phyloP scores from a whole-genome alignment of 495 filamentous ascomycete genomes.

The Aspergillus ellipticus region DNA sequence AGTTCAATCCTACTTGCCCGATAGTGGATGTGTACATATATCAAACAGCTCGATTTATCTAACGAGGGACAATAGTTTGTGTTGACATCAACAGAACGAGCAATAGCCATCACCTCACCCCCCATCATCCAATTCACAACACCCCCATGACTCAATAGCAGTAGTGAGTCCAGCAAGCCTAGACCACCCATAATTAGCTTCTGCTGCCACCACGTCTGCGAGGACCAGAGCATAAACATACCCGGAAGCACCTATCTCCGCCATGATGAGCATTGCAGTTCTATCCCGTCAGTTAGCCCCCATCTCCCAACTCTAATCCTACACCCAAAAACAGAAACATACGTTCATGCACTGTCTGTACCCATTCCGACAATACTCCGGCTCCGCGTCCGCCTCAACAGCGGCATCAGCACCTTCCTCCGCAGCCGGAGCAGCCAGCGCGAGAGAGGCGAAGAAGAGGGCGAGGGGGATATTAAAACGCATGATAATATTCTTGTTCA shows the following conservation, averaged over 20 bases:
- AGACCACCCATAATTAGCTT: not conserved
- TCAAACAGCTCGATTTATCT: not conserved
- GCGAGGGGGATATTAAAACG: not conserved
- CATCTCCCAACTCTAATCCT: not conserved
- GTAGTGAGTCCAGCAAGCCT: not conserved
- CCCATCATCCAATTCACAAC: not conserved
- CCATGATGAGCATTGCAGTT: not conserved
- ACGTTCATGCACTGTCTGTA: not conserved
- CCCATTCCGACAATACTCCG: not conserved
- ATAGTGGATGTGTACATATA: not conserved
- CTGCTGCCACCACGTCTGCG: too few relatives aligned
- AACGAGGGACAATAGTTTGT: constrained; percentile 2
- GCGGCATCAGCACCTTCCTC: not conserved
- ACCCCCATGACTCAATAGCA: not conserved
- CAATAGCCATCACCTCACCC: not conserved
- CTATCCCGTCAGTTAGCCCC: not conserved
- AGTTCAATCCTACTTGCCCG: not conserved
- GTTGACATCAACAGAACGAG: not conserved
- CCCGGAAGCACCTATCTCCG: not conserved
- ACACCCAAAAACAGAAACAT: not conserved
- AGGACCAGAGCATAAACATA: not conserved
- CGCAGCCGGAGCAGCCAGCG: not conserved
- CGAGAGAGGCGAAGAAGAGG: not conserved
- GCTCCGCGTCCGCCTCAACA: not conserved
- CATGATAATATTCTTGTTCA: not conserved